These are phyloP conservation scores for Ambrosia hybrid DNA, from an alignment of 140 eudicot species.

Conservation along the genomic window DNA sequence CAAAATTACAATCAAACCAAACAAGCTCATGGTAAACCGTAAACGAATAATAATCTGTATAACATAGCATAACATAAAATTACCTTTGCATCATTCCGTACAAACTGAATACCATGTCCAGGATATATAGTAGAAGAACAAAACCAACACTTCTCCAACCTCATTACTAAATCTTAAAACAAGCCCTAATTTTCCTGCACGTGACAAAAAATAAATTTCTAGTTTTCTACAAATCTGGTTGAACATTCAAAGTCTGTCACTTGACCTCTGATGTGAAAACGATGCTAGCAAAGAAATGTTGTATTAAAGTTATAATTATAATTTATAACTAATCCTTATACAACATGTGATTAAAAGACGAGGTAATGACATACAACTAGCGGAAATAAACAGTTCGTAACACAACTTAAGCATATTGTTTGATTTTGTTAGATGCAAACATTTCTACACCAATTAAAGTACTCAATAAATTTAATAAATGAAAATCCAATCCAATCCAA, in stretches of 20 bases:
- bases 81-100: conserved; percentile 88
- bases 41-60: not conserved
- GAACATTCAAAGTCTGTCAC: not conserved
- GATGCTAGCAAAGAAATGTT: not conserved
- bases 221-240: not conserved
- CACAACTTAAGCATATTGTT: too few relatives aligned
- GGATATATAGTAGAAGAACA: conserved; percentile 82
- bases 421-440: too few relatives aligned
- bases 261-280: not conserved
- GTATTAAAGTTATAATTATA: not conserved
- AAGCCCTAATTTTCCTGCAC: conserved; percentile 21
- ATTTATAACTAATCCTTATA: not conserved
- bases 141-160: conserved; percentile 90
- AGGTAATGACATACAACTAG: not conserved
- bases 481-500: too few relatives aligned
- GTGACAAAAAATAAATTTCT: not conserved
- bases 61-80: not conserved
- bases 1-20: not conserved
- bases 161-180: conserved; percentile 38
- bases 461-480: too few relatives aligned
- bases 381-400: too few relatives aligned
- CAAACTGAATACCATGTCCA: conserved; percentile 83
- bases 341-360: not conserved
- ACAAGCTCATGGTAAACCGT: not conserved
- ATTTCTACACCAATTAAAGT: too few relatives aligned